These are phyloP conservation scores for Vigna unguiculata DNA, from an alignment of 306 rosid species.

Conservation along the genomic window DNA sequence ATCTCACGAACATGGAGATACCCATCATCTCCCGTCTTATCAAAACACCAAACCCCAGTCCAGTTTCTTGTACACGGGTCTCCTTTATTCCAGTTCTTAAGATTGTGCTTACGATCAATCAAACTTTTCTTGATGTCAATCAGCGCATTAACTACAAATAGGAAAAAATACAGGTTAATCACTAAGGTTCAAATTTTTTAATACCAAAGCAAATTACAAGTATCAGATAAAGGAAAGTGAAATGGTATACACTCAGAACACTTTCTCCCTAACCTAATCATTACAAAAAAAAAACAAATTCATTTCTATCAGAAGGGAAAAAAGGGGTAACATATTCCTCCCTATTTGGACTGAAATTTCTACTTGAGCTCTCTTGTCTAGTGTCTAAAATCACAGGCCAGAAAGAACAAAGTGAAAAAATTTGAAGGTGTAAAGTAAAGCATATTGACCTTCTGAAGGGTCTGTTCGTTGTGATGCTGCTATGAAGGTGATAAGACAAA, in stretches of 20 bases:
- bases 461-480: constrained; percentile 55
- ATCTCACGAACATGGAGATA: constrained; percentile 67
- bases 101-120: constrained; percentile 59
- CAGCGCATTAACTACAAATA: constrained; percentile 71
- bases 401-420: constrained; percentile 30
- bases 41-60: constrained; percentile 72
- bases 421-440: background rate
- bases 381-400: constrained; percentile 20
- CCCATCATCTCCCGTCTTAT: constrained; percentile 49
- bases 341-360: constrained; percentile 9
- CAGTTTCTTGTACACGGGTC: constrained; percentile 80
- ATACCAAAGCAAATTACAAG: constrained; percentile 31
- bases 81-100: constrained; percentile 65
- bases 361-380: background rate
- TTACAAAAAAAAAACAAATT: constrained; percentile 4
- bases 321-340: background rate
- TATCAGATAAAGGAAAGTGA: constrained; percentile 8
- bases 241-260: background rate
- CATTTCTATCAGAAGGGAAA: background rate
- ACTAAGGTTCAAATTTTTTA: background rate
- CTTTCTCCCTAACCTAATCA: constrained; percentile 1
- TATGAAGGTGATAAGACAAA: constrained; percentile 47
- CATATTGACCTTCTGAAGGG: constrained; percentile 77
- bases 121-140: constrained; percentile 64
- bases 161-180: constrained; percentile 24